Base-by-base conservation (phyloP, 148 eudicot genomes). In the Vaccinium corymbosum region DNA sequence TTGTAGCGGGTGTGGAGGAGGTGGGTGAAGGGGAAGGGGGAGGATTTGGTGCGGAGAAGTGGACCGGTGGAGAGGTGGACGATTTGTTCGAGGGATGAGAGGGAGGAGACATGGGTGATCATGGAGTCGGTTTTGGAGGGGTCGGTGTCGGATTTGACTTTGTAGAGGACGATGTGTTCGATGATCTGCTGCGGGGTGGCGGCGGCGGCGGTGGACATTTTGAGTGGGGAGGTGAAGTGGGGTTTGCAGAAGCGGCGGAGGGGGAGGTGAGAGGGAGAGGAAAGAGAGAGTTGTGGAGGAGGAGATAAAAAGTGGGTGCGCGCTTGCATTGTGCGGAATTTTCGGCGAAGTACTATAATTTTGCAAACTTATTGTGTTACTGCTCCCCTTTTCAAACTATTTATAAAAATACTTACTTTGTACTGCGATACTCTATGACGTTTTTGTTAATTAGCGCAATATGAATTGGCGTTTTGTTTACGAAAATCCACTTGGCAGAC, bases 101-200 rank as follows among this genome's bases (percentile, higher is more conserved):
- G 95, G 56, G 50, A n/a, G 87, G 87, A 86, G 85, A 94, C 91
- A 10, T 87, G 86, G 87, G 22, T 56, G 76, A 92, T n/a, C 97
- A 94, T 93, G 83, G 95, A 55, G 57, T 87, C 64, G 83, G 89
- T 62, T 46, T 88, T 85, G 49, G 89, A 75, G 11, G 91, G 74
- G 80, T 90, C 88, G 19, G 95, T 80, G 57, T 83, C 70, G 53
- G 90, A 90, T 85, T 93, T 94, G 81, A 86, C 89, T 10, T 90
- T 90, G 93, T 92, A 89, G 79, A 94, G 97, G 73, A 92, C 98
- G 81, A 94, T 79, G 92, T 94, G 98, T 62, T 94, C 98, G 79
- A 94, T 50, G 86, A 85, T 83, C 84, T 90, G 81, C 4, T 22
- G 4, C 5, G 64, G 19, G 8, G 64, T 16, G 38, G 38, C 38